Evolutionary conservation across 371 early-diverging fungal species (phyloP).

Genomic region (Spraguea lophii): DNA sequence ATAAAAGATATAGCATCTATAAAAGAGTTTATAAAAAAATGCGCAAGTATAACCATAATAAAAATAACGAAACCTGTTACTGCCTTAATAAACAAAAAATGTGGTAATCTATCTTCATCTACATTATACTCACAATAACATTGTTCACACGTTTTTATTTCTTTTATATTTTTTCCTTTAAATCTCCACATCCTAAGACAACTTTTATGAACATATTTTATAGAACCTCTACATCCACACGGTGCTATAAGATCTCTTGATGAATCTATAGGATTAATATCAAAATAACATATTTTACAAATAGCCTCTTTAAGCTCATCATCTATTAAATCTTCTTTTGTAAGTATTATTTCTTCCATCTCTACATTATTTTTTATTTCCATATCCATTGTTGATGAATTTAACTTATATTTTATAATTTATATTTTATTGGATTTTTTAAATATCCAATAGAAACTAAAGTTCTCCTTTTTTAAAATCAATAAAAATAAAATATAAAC

Average conservation of each 20-base stretch:
- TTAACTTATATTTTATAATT: no score
- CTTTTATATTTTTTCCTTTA: slow-evolving; percentile 29
- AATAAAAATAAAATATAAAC: no score
- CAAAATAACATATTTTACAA: slow-evolving; percentile 45
- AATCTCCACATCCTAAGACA: slow-evolving; percentile 46
- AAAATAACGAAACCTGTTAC: not conserved
- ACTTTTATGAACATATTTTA: slow-evolving; percentile 43
- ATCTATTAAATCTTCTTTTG: no score
- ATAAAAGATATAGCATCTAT: slow-evolving; percentile 15
- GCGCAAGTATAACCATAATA: slow-evolving; percentile 7
- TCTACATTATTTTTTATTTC: no score
- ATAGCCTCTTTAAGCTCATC: slow-evolving; percentile 11
- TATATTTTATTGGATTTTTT: no score
- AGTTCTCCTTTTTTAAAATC: no score
- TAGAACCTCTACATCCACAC: slow-evolving; percentile 45
- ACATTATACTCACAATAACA: slow-evolving; percentile 37
- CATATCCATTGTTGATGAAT: no score
- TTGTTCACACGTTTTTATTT: slow-evolving; percentile 44
- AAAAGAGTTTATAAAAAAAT: slow-evolving; percentile 17
- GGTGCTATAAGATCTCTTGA: slow-evolving; percentile 43
- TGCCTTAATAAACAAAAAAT: slow-evolving; percentile 6
- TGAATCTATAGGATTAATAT: slow-evolving; percentile 28
- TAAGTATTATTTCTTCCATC: no score
- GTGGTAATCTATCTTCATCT: slow-evolving; percentile 29
- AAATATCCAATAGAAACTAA: no score